Evolutionary conservation across 2,329 filamentous ascomycete genomes (phyloP).

Genomic region (Claviceps cyperi): DNA sequence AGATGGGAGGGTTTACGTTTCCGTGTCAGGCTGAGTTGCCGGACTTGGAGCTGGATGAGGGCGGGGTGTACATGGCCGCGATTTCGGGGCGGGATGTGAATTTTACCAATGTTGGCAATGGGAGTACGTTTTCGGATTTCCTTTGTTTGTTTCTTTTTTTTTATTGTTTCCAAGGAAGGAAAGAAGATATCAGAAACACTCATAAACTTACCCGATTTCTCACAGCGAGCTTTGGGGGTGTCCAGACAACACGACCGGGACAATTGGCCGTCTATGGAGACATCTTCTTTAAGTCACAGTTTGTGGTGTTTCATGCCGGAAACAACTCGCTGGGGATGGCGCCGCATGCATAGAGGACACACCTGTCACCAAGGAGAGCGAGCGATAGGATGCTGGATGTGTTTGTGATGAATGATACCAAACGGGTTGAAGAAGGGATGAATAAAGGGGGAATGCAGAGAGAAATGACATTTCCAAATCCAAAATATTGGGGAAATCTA

Average conservation of each 20-base stretch:
- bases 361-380: no score
- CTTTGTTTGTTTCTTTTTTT: neutral
- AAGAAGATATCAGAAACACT: neutral
- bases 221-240: slow-evolving; percentile 51
- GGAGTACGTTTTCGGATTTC: slow-evolving; percentile 30
- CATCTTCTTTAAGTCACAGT: slow-evolving; percentile 47
- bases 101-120: slow-evolving; percentile 34
- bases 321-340: slow-evolving; percentile 41
- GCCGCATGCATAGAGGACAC: slow-evolving; percentile 9
- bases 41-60: slow-evolving; percentile 39
- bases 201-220: neutral
- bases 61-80: slow-evolving; percentile 39
- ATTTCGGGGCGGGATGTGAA: slow-evolving; percentile 38
- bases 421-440: neutral
- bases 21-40: slow-evolving; percentile 31
- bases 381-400: neutral
- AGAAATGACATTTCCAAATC: no score
- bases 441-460: no score
- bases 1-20: slow-evolving; percentile 29
- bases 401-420: neutral
- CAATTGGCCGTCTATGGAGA: slow-evolving; percentile 48
- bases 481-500: no score
- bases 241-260: slow-evolving; percentile 41
- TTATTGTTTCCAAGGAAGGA: neutral
- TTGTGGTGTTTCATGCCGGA: slow-evolving; percentile 41